Base-by-base conservation (phyloP, 768 basidiomycete species). In the Tubosaeta sp. region DNA sequence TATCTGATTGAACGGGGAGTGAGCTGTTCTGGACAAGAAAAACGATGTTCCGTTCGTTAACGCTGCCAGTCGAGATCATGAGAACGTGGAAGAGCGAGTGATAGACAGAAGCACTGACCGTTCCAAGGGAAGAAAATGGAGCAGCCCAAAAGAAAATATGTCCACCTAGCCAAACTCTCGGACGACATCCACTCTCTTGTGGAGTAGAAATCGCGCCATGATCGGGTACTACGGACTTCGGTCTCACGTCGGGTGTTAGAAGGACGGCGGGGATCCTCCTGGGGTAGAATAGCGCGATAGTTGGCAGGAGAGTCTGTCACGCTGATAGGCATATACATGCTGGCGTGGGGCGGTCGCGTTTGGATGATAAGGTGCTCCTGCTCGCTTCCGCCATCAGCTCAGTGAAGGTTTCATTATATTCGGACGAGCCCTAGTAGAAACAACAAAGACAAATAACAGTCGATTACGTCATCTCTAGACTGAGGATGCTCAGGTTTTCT, bases 111-210 rank as follows among this genome's bases (percentile, higher is more conserved):
- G 19, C n/a, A 3, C 6, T 63, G 79, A 90, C 91, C 90, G 65
- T 91, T 93, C 90, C 90, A 94, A 24, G 88, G 84, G 18, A 94
- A 68, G 4, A 94, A 75, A 3, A 86, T 77, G n/a, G 87, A 84
- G 52, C 84, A 84, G 3, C 92, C 90, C 12, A 92, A 68, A n/a
- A 86, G 66, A 56, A 88, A 87, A 58, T 82, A 76, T 47, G 83
- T 76, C 80, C 82, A 83, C 44, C 70, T 64, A 60, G 83, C 75
- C 39, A 73, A 71, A 38, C 67, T 38, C 57, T 82, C 76, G 19
- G 30, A 40, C 25, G 59, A 36, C 14, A 34, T 27, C 49, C 49
- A 49, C 63, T 52, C 40, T 61, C 61, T 32, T 57, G 67, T 48
- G 62, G 69, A 22, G 57, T 59, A 8, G 41, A 51, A 18, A 30